phyloP scores from a whole-genome alignment of 2,329 filamentous ascomycete genomes.

The Talaromyces sp. region DNA sequence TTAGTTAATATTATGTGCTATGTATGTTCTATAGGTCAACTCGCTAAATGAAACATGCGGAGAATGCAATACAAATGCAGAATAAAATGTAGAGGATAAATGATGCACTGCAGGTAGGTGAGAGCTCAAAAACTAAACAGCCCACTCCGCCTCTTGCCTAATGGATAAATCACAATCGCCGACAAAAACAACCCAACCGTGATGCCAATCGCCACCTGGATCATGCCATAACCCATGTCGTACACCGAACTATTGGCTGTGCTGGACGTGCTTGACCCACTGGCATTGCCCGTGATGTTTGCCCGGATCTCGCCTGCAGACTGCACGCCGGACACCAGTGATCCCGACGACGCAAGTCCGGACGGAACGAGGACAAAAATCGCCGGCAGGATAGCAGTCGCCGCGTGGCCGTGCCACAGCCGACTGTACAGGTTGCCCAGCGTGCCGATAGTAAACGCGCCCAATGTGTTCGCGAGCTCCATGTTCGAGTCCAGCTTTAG shows the following conservation, averaged over 20 bases:
- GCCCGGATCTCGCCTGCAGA: constrained; percentile 50
- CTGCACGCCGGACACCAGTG: constrained; percentile 52
- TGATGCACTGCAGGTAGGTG: background rate
- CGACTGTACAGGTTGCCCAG: constrained; percentile 75
- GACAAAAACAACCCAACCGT: constrained; percentile 44
- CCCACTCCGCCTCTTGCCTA: constrained; percentile 42
- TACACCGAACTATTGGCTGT: constrained; percentile 41
- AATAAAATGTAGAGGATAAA: background rate
- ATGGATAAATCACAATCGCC: constrained; percentile 42
- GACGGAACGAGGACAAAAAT: constrained; percentile 69
- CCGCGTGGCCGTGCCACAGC: constrained; percentile 68
- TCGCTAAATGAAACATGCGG: background rate
- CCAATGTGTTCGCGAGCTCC: constrained; percentile 72
- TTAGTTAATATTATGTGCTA: background rate
- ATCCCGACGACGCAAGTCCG: constrained; percentile 54
- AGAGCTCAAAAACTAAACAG: constrained; percentile 37
- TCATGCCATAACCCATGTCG: constrained; percentile 43
- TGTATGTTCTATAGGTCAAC: background rate
- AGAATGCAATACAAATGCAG: background rate
- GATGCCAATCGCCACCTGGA: constrained; percentile 45
- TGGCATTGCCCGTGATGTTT: constrained; percentile 24
- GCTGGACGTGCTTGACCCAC: constrained; percentile 16
- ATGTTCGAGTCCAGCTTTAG: constrained; percentile 63
- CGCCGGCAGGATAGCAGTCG: constrained; percentile 77
- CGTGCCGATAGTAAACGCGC: constrained; percentile 70